A percentile compares a stretch with the other conserved stretches of the same genome.
Evolutionary conservation across 2,329 filamentous ascomycete genomes (phyloP).

Genomic region (Leptographium lundbergii): DNA sequence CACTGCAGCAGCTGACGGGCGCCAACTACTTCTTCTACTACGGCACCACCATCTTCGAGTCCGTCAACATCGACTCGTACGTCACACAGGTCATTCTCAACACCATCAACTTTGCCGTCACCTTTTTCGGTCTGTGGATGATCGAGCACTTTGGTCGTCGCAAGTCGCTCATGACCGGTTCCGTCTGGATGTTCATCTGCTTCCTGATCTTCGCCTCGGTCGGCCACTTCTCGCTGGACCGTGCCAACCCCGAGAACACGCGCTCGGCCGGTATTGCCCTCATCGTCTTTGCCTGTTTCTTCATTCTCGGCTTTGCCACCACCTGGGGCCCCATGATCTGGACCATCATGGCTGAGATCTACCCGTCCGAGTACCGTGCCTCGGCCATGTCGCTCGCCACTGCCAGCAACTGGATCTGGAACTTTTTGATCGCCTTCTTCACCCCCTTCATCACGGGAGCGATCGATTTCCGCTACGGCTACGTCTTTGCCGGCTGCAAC

Average conservation of each 20-base stretch:
- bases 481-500: conserved; percentile 29
- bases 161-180: conserved; percentile 51
- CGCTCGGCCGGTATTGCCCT: conserved; percentile 45
- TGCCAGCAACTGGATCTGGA: conserved; percentile 43
- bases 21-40: conserved; percentile 48
- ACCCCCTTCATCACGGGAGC: conserved; percentile 28
- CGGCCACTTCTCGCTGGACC: conserved; percentile 28
- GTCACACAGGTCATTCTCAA: conserved; percentile 53
- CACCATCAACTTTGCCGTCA: conserved; percentile 32
- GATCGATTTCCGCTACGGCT: conserved; percentile 58
- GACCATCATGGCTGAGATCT: conserved; percentile 13
- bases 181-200: conserved; percentile 54
- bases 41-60: conserved; percentile 50
- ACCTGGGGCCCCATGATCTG: conserved; percentile 14
- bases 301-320: conserved; percentile 57
- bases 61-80: conserved; percentile 52
- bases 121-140: conserved; percentile 54
- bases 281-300: conserved; percentile 62
- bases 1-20: conserved; percentile 56
- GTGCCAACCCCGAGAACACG: conserved; percentile 24
- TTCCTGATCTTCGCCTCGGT: conserved; percentile 52
- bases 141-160: conserved; percentile 59
- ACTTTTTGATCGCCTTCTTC: conserved; percentile 33
- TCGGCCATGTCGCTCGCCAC: conserved; percentile 12
- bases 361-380: conserved; percentile 12